phyloP scores from a whole-genome alignment of 805 yeast species.

The Hanseniaspora mollemarum region DNA sequence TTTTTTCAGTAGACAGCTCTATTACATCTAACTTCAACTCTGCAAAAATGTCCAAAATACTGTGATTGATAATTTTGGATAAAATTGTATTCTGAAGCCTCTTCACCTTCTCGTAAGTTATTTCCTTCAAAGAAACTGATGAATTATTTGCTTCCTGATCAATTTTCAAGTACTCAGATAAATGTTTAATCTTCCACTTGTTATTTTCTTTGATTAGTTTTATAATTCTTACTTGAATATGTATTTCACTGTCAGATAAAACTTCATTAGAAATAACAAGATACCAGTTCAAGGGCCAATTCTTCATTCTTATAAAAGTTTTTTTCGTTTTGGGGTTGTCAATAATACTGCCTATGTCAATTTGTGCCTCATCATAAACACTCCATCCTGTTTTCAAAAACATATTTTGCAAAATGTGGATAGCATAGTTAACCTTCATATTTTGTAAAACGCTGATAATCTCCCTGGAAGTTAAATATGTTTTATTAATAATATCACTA shows the following conservation, averaged over 20 bases:
- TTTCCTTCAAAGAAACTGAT: conserved; percentile 22
- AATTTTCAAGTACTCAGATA: conserved; percentile 16
- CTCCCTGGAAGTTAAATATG: conserved; percentile 22
- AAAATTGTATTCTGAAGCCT: conserved; percentile 26
- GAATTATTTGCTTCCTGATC: conserved; percentile 20
- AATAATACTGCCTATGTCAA: conserved; percentile 1
- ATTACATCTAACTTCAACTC: conserved; percentile 20
- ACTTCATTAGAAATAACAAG: conserved; percentile 26
- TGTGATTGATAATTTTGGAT: conserved; percentile 29
- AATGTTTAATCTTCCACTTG: conserved; percentile 27
- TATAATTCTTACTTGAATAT: conserved; percentile 28
- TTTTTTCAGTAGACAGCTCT: neutral
- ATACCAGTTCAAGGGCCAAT: conserved; percentile 32
- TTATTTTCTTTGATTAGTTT: conserved; percentile 27
- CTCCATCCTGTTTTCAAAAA: conserved; percentile 31
- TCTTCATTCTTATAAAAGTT: conserved; percentile 26
- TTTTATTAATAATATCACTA: conserved; percentile 25
- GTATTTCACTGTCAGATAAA: conserved; percentile 27
- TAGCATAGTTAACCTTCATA: conserved; percentile 27
- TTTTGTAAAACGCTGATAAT: conserved; percentile 24
- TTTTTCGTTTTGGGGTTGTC: conserved; percentile 22
- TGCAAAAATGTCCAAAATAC: conserved; percentile 30
- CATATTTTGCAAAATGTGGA: conserved; percentile 27
- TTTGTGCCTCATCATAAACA: conserved; percentile 12
- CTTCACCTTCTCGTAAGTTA: conserved; percentile 28